These are phyloP conservation scores for Mycothermus thermophilus DNA, from an alignment of 495 filamentous ascomycete genomes.

Conservation along the genomic window DNA sequence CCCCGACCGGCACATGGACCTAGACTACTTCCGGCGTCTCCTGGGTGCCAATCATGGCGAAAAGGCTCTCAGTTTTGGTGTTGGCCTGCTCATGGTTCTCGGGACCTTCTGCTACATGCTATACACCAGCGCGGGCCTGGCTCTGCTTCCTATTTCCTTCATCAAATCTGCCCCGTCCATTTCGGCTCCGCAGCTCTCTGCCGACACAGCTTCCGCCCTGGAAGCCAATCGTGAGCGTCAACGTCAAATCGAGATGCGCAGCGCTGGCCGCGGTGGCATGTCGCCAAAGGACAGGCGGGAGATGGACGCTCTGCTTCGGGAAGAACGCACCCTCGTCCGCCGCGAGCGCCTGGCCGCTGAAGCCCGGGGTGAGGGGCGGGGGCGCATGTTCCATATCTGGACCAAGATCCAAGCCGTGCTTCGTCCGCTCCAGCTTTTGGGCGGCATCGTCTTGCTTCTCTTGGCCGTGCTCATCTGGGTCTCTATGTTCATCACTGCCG, in stretches of 20 bases:
- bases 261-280: constrained; percentile 61
- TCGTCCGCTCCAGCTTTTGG: constrained; percentile 73
- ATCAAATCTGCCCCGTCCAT: constrained; percentile 81
- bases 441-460: constrained; percentile 61
- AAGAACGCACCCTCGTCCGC: constrained; percentile 83
- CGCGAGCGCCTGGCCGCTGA: constrained; percentile 79
- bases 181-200: constrained; percentile 59
- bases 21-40: constrained; percentile 84
- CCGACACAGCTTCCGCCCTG: constrained; percentile 62
- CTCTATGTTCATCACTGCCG: constrained; percentile 87
- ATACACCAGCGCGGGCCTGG: constrained; percentile 81
- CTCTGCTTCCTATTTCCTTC: constrained; percentile 72
- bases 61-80: constrained; percentile 74
- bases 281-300: constrained; percentile 77
- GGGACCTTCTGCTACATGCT: constrained; percentile 74
- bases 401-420: constrained; percentile 61
- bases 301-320: constrained; percentile 69
- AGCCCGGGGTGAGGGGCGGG: constrained; percentile 55
- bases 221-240: constrained; percentile 83
- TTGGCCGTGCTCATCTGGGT: constrained; percentile 63
- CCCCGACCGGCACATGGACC: constrained; percentile 50
- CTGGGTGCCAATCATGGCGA: constrained; percentile 81
- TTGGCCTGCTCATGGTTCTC: constrained; percentile 72
- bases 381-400: constrained; percentile 56
- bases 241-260: constrained; percentile 76